Evolutionary conservation across 2,329 filamentous ascomycete species (phyloP).

Genomic region (Beauveria pseudobassiana): DNA sequence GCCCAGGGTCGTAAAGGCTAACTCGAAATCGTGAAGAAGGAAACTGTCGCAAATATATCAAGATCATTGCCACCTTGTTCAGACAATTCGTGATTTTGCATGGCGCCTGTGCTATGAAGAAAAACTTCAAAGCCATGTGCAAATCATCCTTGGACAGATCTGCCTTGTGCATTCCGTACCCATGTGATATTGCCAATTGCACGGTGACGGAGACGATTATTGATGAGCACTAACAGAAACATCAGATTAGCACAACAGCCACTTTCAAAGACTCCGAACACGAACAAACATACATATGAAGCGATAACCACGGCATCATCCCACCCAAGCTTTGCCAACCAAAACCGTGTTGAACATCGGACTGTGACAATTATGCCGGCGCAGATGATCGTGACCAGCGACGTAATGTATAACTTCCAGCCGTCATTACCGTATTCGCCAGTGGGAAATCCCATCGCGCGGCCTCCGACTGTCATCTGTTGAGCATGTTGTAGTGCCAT

Average conservation of each 20-base stretch:
- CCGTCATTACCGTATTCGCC: slow-evolving; percentile 28
- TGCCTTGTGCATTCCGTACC: slow-evolving; percentile 31
- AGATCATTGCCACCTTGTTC: slow-evolving; percentile 42
- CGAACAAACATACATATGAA: slow-evolving; percentile 23
- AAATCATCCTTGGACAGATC: slow-evolving; percentile 24
- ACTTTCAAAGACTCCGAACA: not conserved
- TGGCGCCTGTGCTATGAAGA: slow-evolving; percentile 39
- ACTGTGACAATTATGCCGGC: slow-evolving; percentile 27
- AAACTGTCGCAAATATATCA: slow-evolving; percentile 44
- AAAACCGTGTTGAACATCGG: slow-evolving; percentile 27
- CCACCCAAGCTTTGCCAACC: slow-evolving; percentile 25
- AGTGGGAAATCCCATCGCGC: slow-evolving; percentile 20
- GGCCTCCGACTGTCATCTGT: not conserved
- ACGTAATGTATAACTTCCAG: slow-evolving; percentile 26
- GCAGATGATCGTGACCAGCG: slow-evolving; percentile 27
- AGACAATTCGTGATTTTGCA: slow-evolving; percentile 43
- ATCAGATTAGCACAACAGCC: not conserved
- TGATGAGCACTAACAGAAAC: slow-evolving; percentile 21
- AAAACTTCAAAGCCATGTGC: slow-evolving; percentile 25
- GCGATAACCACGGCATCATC: slow-evolving; percentile 32
- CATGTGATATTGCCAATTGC: slow-evolving; percentile 28
- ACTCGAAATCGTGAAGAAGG: slow-evolving; percentile 33
- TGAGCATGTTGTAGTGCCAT: not conserved
- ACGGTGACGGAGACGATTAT: slow-evolving; percentile 25
- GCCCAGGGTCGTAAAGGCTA: slow-evolving; percentile 28